Evolutionary conservation across 2,329 filamentous ascomycete genomes (phyloP).

Genomic region (Fusarium kyushuense): DNA sequence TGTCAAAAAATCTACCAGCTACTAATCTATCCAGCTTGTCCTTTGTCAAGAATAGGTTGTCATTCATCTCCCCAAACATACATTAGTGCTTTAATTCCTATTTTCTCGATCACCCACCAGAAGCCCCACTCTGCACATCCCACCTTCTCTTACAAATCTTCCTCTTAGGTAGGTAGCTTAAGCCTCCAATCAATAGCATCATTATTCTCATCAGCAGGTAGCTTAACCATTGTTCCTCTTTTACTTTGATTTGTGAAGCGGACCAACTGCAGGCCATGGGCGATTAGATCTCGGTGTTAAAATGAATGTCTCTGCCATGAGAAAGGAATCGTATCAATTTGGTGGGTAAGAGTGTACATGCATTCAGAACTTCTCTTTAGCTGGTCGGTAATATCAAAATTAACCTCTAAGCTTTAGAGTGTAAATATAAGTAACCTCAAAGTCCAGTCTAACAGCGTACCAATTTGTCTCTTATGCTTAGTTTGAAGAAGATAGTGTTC

Average conservation of each 20-base stretch:
- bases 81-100: background rate
- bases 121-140: conserved; percentile 25
- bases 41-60: background rate
- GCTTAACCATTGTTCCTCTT: background rate
- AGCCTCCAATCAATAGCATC: background rate
- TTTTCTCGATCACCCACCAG: background rate
- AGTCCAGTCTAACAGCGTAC: too few relatives aligned
- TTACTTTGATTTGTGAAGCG: conserved; percentile 1
- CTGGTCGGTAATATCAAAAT: too few relatives aligned
- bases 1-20: background rate
- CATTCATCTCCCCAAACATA: background rate
- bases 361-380: too few relatives aligned
- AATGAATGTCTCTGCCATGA: background rate
- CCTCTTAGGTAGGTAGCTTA: background rate
- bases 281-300: background rate
- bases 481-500: too few relatives aligned
- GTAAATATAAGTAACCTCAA: too few relatives aligned
- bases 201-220: background rate
- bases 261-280: background rate
- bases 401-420: too few relatives aligned
- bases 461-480: too few relatives aligned
- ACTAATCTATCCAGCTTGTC: background rate
- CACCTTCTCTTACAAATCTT: conserved; percentile 27
- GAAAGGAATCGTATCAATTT: background rate
- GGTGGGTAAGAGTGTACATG: too few relatives aligned